Conservation (phyloP, 108 stramenopile species). For the Parietichytrium sp. region DNA sequence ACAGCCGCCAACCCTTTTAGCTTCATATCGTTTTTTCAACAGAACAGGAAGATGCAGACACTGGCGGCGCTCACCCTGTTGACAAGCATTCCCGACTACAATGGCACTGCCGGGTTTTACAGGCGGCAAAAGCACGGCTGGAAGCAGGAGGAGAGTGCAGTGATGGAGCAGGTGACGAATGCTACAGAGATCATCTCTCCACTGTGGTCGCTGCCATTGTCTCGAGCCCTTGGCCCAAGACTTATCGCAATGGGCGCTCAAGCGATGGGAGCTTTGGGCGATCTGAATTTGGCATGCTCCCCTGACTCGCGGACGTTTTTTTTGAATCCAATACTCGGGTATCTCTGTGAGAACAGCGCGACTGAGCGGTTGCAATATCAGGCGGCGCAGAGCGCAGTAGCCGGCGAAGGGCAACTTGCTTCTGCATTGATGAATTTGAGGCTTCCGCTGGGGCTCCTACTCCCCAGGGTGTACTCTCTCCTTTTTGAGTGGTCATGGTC, state of each 20-base stretch:
- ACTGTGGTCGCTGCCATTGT: not conserved
- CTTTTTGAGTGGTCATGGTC: not conserved
- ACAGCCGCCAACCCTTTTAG: not conserved
- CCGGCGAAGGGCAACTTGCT: not conserved
- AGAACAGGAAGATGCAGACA: not conserved
- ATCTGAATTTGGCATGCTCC: not conserved
- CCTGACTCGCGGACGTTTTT: not conserved
- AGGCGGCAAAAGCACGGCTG: not conserved
- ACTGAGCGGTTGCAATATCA: not conserved
- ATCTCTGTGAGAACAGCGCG: constrained; percentile 1
- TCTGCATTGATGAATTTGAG: constrained; percentile 13
- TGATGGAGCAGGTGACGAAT: constrained; percentile 23
- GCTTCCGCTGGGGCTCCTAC: not conserved
- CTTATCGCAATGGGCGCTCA: not conserved
- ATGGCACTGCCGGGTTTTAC: not conserved
- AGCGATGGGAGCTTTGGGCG: not conserved
- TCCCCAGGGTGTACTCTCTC: not conserved
- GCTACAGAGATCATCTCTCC: not conserved
- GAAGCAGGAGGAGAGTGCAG: constrained; percentile 3
- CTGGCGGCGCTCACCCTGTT: not conserved
- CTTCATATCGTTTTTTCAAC: not conserved
- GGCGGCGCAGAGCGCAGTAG: not conserved
- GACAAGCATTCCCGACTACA: constrained; percentile 22
- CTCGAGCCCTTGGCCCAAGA: not conserved
- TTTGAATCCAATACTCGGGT: not conserved